A percentile compares a stretch with the other conserved stretches of the same genome.
Conservation (phyloP, 192 early-diverging fungal genomes). For the Coemansia guatemalensis region DNA sequence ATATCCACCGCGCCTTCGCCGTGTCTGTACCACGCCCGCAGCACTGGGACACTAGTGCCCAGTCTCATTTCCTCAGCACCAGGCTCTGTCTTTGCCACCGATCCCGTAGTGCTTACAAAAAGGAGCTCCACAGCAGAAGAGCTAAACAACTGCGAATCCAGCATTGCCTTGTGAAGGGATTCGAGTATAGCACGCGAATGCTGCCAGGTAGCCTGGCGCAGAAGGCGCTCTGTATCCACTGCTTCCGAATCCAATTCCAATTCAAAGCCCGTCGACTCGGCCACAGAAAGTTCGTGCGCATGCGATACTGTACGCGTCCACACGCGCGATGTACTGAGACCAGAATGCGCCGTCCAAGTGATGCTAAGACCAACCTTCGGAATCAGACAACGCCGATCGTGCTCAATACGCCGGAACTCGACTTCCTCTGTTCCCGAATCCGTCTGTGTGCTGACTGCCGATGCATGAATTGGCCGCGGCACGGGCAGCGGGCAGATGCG, state of each 20-base stretch:
- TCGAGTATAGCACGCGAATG: constrained; percentile 37
- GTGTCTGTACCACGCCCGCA: constrained; percentile 51
- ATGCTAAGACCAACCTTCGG: constrained; percentile 40
- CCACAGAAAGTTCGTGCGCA: constrained; percentile 12
- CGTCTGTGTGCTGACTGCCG: constrained; percentile 27
- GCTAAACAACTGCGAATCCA: constrained; percentile 26
- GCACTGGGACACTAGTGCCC: constrained; percentile 22
- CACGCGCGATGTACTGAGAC: constrained; percentile 13
- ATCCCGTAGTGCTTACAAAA: constrained; percentile 24
- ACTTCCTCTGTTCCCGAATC: constrained; percentile 6
- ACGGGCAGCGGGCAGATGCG: constrained; percentile 27
- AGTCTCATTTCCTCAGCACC: constrained; percentile 2
- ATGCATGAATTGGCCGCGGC: constrained; percentile 47
- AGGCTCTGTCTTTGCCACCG: constrained; percentile 18
- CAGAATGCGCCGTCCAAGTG: constrained; percentile 38
- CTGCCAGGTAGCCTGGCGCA: constrained; percentile 44
- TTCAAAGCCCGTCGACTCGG: constrained; percentile 6
- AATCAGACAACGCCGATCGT: constrained; percentile 38
- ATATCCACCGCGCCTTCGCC: constrained; percentile 49
- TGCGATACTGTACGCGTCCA: constrained; percentile 43
- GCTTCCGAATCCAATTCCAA: constrained; percentile 23
- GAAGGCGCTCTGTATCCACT: constrained; percentile 33
- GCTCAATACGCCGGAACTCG: constrained; percentile 40
- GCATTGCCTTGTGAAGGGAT: constrained; percentile 21
- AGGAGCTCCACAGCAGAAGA: constrained; percentile 32